Base-by-base conservation (phyloP, 2,329 filamentous ascomycete genomes). In the Trematosphaeria pertusa region DNA sequence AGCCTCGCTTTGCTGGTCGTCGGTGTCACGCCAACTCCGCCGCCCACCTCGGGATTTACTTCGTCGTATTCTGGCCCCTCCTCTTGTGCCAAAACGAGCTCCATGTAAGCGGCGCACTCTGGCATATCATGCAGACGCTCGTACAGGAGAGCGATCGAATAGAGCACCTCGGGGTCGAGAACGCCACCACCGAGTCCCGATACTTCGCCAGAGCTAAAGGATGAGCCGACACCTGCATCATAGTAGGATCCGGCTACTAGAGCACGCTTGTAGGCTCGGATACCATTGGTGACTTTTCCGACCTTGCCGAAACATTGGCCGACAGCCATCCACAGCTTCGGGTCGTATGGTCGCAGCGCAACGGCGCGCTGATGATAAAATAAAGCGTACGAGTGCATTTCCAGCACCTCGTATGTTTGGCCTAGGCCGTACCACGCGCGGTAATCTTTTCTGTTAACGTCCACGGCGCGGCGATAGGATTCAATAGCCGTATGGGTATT, bases 361-460 rank as follows among this genome's bases (percentile, higher is more conserved):
- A 93, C 93, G 0, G 94, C 94, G 46, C 94, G 91, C 67, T 97
- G 95, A 76, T 96, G 97, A 74, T 99, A 99, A 82, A 94, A 97
- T 0, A 99, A 76, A 1, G 93, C 92, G 70, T 99, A 99, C 33
- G 92, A 91, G 67, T 96, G 90, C 91, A 97, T 97, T 73, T 99
- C 94, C 7, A 99, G 82, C 59, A 99, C 89, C 71, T 99, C 94
- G 65, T 99, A 99, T 1, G 94, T 95, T 70, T 97, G 93, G 1
- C 94, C 94, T 0, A 99, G 80, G 24, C 94, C 94, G 67, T 99
- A 97, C 94, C 94, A 99, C 3, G 94, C 94, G 46, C 94, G 88
- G 70, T 97, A 97, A 70, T 99, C 94, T 61, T 94, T 90, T 24
- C 93, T 85, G 65, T 99, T 97, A 59, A 94, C 90, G 63, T 99